phyloP scores from a whole-genome alignment of 2,329 filamentous ascomycete species.

The Fusarium dlaminii region DNA sequence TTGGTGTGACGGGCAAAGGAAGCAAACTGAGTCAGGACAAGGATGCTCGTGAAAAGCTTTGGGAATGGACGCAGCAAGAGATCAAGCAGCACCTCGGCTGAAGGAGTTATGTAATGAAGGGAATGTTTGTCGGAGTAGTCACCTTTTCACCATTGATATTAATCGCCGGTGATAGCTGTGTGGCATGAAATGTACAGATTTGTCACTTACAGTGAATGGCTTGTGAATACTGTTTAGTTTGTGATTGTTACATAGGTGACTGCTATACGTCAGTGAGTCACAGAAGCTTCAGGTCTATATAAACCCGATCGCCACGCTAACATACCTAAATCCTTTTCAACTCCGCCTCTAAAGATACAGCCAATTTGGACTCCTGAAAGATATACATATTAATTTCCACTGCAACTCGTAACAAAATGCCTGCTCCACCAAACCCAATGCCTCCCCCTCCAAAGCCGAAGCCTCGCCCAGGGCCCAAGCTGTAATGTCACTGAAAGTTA shows the following conservation, averaged over 20 bases:
- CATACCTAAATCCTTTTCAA: accelerated
- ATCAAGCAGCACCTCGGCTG: not conserved
- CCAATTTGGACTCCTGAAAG: accelerated
- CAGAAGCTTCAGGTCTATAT: not conserved
- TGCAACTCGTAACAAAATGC: not conserved
- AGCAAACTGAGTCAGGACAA: not conserved
- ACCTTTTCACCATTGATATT: not conserved
- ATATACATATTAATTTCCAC: not conserved
- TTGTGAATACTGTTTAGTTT: accelerated
- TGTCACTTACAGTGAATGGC: accelerated
- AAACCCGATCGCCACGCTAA: not conserved
- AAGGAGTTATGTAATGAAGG: accelerated
- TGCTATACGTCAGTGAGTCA: not conserved
- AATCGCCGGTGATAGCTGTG: not conserved
- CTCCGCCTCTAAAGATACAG: accelerated
- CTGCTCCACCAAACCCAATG: not conserved
- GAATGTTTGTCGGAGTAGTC: not conserved
- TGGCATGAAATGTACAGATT: accelerated
- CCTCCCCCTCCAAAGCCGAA: not conserved
- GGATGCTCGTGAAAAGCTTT: not conserved
- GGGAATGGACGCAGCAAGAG: slow-evolving; percentile 8
- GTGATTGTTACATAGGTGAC: accelerated
- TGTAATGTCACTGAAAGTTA: accelerated
- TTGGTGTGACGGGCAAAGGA: slow-evolving; percentile 1
- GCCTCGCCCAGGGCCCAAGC: not conserved